Conservation (phyloP, 208 protist species). For the Acanthamoeba royreba region DNA sequence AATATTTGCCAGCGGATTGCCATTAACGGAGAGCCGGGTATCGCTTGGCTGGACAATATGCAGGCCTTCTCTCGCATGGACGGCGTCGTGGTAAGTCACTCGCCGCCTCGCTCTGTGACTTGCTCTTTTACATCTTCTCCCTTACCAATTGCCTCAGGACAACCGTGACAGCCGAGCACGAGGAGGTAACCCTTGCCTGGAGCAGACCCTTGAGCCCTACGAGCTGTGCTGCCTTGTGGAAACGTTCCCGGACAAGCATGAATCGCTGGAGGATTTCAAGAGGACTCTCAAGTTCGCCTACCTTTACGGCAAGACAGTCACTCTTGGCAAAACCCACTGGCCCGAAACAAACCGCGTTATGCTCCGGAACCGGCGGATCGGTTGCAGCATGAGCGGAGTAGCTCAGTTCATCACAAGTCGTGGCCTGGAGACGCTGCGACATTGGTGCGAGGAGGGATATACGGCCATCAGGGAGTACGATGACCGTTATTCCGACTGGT, state of each 20-base stretch:
- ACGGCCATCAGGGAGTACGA: constrained; percentile 70
- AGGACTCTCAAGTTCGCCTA: constrained; percentile 78
- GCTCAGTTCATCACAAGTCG: constrained; percentile 77
- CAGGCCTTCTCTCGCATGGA: constrained; percentile 75
- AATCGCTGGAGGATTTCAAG: constrained; percentile 76
- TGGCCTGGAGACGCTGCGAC: neutral
- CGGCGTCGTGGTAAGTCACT: constrained; percentile 16
- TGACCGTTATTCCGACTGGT: constrained; percentile 64
- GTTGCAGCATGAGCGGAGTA: constrained; percentile 81
- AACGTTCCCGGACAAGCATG: constrained; percentile 83
- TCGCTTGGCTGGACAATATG: constrained; percentile 86
- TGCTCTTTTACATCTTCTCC: neutral
- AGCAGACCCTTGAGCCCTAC: constrained; percentile 84
- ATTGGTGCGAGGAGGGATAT: constrained; percentile 79
- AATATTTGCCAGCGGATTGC: constrained; percentile 59
- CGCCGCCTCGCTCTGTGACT: neutral
- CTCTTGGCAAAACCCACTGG: constrained; percentile 81
- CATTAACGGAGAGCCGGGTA: constrained; percentile 83
- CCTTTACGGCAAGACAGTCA: constrained; percentile 84
- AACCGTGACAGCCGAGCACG: constrained; percentile 60
- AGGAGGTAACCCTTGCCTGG: constrained; percentile 84
- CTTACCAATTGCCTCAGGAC: constrained; percentile 1
- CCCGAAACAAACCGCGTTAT: constrained; percentile 78
- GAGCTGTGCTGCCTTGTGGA: constrained; percentile 87
- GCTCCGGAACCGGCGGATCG: constrained; percentile 81